Base-by-base conservation (phyloP, 805 yeast genomes). In the Saturnispora besseyi region DNA sequence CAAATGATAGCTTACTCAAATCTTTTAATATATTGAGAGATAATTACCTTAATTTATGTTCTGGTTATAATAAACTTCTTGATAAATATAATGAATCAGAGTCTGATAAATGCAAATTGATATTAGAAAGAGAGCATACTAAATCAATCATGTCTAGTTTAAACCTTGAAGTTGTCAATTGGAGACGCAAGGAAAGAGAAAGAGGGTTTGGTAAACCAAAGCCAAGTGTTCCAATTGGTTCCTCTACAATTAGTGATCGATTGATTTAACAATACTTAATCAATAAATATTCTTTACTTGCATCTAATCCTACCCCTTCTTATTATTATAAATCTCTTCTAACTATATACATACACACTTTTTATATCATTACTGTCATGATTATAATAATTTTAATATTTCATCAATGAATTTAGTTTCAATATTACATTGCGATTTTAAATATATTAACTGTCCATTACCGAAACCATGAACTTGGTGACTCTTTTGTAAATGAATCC, bases 71-170 rank as follows among this genome's bases (percentile, higher is more conserved):
- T 24, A 22, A 9, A 11, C 32, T 50, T 28, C 15, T 15, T 13
- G 38, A 32, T 5, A 44, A 28, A 21, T 37, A 28, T 11, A 51
- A 52, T 38, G 60, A 55, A 28, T 50, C 56, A 13, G 60, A 60
- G 48, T 52, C 55, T 34, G 63, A 61, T 43, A 59, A 55, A 49
- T 50, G 51, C 12, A 54, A 54, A 26, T 38, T 57, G 34, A 51
- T 50, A 22, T 47, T 55, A 10, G 59, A 62, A 47, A 60, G 63
- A 45, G 57, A 53, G 41, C 61, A 62, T 32, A 48, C 61, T 49
- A 62, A 61, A 41, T 52, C 57, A 11, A 51, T 60, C 31, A 49
- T 62, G 43, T 62, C 61, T 37, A 57, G 53, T 13, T 48, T 58
- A 12, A 33, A 55, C 8, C 59, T 54, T 44, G 62, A 59, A 49